phyloP scores from a whole-genome alignment of 2,329 filamentous ascomycete species.

The Trichoderma pleuroti region DNA sequence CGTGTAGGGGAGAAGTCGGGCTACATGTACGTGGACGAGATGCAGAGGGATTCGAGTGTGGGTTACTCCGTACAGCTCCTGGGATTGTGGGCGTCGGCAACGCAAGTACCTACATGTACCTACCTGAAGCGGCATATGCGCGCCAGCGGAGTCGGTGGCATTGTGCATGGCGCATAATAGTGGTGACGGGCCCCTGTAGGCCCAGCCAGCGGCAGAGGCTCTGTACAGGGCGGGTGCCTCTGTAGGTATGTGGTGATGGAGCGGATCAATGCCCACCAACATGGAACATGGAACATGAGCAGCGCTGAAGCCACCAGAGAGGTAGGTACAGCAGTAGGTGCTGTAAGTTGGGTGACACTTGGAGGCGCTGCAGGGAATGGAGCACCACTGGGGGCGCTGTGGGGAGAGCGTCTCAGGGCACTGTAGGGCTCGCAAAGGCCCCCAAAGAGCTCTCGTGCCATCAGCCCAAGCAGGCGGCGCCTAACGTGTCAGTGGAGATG shows the following conservation, averaged over 20 bases:
- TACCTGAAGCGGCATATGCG: conserved; percentile 7
- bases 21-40: not conserved
- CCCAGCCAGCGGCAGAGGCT: not conserved
- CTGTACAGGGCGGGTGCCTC: not conserved
- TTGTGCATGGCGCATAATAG: conserved; percentile 9
- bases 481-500: conserved; percentile 13
- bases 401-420: conserved; percentile 5
- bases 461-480: not conserved
- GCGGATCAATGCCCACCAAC: not conserved
- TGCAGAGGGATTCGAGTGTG: not conserved
- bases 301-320: no score
- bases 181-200: not conserved
- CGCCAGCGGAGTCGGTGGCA: conserved; percentile 9
- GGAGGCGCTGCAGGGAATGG: not conserved
- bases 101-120: conserved; percentile 8
- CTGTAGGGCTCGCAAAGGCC: conserved; percentile 9
- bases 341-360: not conserved
- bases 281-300: not conserved
- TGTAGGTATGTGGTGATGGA: not conserved
- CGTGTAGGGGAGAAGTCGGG: not conserved
- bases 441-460: conserved; percentile 1
- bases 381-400: conserved; percentile 4
- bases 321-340: no score
- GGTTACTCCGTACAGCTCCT: not conserved
- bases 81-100: not conserved